Evolutionary conservation across 257 asterid species (phyloP), one percentile per base, ranked within the genome.

Genomic region (Solanum lycopersicoides): DNA sequence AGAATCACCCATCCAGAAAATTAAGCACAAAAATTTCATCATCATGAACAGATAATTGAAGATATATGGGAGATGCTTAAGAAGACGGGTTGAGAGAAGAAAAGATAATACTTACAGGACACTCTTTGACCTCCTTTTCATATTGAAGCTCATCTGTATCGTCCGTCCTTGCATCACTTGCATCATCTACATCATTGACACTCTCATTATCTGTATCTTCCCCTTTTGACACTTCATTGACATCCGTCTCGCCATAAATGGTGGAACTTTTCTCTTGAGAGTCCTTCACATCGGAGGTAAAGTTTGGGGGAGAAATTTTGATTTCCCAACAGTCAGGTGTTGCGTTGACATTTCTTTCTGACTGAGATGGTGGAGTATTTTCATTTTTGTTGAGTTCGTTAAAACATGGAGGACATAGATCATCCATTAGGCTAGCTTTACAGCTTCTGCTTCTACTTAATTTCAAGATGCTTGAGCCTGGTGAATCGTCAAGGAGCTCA

Each of bases 381-480:
- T 91, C 95, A 71, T 91, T 75, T 73, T 79, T 87, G 82, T 91
- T 92, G 37, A 74, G 89, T 87, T 90, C 90, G 65, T 89, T 90
- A 87, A 83, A 89, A 92, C 91, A 88, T 3, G 95, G 93, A 74
- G 96, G 91, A 53, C 84, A 89, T 5, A 90, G 86, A 85, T 88
- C 88, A 28, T 90, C 84, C 85, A 88, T 72, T 60, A 96, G 88
- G 66, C 93, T 93, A 50, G 93, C 93, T 63, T 92, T 88, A 91
- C 98, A 96, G 93, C 99, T 97, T 88, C 93, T 92, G 82, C 99
- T 97, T 91, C 89, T 96, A 59, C 90, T 85, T 77, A 95, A 86
- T 53, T 69, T 93, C 83, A 82, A 87, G 90, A 88, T 91, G 89
- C 90, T 83, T 79, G 82, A 21, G 42, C 72, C 53, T 14, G 92